A percentile compares a stretch with the other conserved stretches of the same genome.
Conservation (phyloP, 2,329 filamentous ascomycete genomes). For the Celoporthe dispersa region DNA sequence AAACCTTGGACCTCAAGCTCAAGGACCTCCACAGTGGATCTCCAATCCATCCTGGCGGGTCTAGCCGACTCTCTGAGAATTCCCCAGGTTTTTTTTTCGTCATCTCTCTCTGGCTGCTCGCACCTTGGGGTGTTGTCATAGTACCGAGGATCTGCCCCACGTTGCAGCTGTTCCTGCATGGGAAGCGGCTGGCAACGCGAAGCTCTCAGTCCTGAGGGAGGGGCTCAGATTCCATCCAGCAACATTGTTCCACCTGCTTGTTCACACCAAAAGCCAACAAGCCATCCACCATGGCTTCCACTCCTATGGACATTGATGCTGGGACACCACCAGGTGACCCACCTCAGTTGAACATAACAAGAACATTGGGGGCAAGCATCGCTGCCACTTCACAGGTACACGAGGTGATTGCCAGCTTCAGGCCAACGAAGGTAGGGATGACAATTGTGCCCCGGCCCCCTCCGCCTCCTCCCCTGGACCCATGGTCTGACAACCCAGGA, state of each 20-base stretch:
- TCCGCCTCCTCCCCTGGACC: not conserved
- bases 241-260: conserved; percentile 2
- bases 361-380: conserved; percentile 47
- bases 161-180: conserved; percentile 17
- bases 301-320: conserved; percentile 61
- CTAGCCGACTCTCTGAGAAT: conserved; percentile 12
- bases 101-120: not conserved
- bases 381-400: conserved; percentile 68
- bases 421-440: conserved; percentile 73
- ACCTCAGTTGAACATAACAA: conserved; percentile 53
- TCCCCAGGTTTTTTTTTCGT: conserved; percentile 20
- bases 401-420: conserved; percentile 77
- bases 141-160: conserved; percentile 15
- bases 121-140: conserved; percentile 1
- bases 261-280: not conserved
- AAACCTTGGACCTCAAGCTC: conserved; percentile 10
- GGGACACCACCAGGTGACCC: conserved; percentile 46
- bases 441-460: not conserved
- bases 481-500: not conserved
- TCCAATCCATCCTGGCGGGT: not conserved
- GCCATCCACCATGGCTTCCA: conserved; percentile 50
- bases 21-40: not conserved
- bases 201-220: not conserved
- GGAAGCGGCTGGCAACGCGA: conserved; percentile 4
- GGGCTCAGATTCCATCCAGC: not conserved